Conservation (phyloP, 495 filamentous ascomycete species). For the Letharia columbiana region DNA sequence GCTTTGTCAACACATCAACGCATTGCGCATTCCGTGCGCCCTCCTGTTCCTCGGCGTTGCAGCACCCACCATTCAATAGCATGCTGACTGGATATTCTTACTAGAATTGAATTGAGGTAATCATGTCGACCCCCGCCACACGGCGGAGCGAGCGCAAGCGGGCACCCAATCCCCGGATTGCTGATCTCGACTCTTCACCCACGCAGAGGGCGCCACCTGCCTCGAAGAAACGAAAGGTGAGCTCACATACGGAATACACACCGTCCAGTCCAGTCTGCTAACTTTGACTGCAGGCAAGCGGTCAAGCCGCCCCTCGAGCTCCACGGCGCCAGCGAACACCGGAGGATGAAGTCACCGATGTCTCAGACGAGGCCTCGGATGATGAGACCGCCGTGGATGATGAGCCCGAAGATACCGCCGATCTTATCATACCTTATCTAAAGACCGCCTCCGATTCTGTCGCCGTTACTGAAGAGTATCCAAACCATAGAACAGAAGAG, state of each 20-base stretch:
- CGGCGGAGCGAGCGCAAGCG: slow-evolving; percentile 27
- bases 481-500: slow-evolving; percentile 51
- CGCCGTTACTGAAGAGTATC: slow-evolving; percentile 63
- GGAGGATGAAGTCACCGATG: slow-evolving; percentile 12
- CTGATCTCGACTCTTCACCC: slow-evolving; percentile 23
- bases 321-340: slow-evolving; percentile 13
- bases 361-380: slow-evolving; percentile 17
- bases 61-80: neutral
- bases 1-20: slow-evolving; percentile 7
- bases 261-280: neutral
- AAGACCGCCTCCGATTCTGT: slow-evolving; percentile 49
- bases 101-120: slow-evolving; percentile 4
- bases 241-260: neutral
- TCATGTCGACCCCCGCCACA: slow-evolving; percentile 19
- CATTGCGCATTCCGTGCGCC: slow-evolving; percentile 7
- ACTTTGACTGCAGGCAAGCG: slow-evolving; percentile 14
- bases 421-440: slow-evolving; percentile 64
- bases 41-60: neutral
- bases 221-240: slow-evolving; percentile 24
- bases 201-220: slow-evolving; percentile 16
- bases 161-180: slow-evolving; percentile 22
- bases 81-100: neutral
- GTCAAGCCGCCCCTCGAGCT: slow-evolving; percentile 11
- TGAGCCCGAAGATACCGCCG: slow-evolving; percentile 53
- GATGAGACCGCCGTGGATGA: slow-evolving; percentile 34